phyloP scores from a whole-genome alignment of 2,329 filamentous ascomycete species.

The Nemania diffusa region DNA sequence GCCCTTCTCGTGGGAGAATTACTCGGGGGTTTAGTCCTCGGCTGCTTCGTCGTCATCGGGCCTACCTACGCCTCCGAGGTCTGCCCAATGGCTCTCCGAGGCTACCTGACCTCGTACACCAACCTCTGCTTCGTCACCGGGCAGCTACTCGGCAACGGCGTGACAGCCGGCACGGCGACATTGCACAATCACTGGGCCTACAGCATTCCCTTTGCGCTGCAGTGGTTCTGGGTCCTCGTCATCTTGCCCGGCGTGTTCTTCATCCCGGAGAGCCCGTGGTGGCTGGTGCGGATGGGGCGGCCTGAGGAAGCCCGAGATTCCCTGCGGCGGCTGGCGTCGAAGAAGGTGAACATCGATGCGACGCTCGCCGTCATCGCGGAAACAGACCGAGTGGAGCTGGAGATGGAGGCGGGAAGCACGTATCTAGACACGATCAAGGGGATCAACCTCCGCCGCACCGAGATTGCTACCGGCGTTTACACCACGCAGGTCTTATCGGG shows the following conservation, averaged over 20 bases:
- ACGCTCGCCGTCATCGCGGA: conserved; percentile 66
- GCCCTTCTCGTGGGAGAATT: conserved; percentile 70
- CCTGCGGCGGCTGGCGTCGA: conserved; percentile 57
- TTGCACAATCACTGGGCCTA: conserved; percentile 60
- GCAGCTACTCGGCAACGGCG: conserved; percentile 64
- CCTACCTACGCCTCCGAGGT: conserved; percentile 71
- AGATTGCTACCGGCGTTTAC: conserved; percentile 70
- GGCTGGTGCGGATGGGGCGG: conserved; percentile 58
- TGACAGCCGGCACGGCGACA: conserved; percentile 56
- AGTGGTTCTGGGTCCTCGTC: conserved; percentile 62
- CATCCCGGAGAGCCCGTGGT: conserved; percentile 63
- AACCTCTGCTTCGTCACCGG: conserved; percentile 72
- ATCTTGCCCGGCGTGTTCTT: conserved; percentile 59
- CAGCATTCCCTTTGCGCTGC: conserved; percentile 59
- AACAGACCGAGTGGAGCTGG: conserved; percentile 66
- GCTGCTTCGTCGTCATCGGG: conserved; percentile 68
- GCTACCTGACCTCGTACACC: conserved; percentile 67
- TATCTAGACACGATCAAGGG: conserved; percentile 64
- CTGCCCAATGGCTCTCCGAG: conserved; percentile 66
- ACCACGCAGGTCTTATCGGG: conserved; percentile 72
- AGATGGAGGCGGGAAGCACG: conserved; percentile 59
- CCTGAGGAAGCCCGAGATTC: conserved; percentile 54
- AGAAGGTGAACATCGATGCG: conserved; percentile 58
- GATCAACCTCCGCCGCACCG: conserved; percentile 62
- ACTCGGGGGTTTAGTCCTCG: conserved; percentile 69